These are phyloP conservation scores for Neodidymelliopsis sp. DNA, from an alignment of 2,329 filamentous ascomycete genomes.

Conservation along the genomic window DNA sequence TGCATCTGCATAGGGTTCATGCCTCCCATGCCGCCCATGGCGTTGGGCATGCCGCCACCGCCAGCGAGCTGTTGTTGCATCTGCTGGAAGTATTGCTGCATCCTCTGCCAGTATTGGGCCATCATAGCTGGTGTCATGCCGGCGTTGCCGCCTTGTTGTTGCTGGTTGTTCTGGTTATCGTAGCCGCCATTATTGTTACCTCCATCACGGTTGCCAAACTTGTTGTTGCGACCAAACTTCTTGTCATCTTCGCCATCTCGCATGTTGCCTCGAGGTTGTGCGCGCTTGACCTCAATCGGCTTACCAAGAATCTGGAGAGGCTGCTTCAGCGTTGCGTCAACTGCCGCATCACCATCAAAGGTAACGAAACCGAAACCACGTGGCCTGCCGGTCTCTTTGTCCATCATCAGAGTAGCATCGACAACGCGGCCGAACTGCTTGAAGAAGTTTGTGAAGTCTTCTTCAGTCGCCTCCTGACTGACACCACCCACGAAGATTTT, in stretches of 20 bases:
- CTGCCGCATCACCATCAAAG: slow-evolving; percentile 93
- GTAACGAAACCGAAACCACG: slow-evolving; percentile 98
- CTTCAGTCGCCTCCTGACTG: slow-evolving; percentile 94
- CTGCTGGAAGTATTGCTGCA: slow-evolving; percentile 96
- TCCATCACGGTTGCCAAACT: slow-evolving; percentile 48
- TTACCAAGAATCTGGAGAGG: slow-evolving; percentile 94
- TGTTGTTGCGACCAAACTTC: slow-evolving; percentile 48
- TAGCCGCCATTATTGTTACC: slow-evolving; percentile 44
- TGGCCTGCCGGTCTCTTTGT: slow-evolving; percentile 97
- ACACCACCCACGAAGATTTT: slow-evolving; percentile 99
- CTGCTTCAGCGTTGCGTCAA: slow-evolving; percentile 85
- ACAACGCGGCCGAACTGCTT: slow-evolving; percentile 95
- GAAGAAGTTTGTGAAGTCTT: slow-evolving; percentile 96
- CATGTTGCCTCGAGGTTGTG: slow-evolving; percentile 92
- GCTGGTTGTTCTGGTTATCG: slow-evolving; percentile 57
- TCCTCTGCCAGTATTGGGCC: slow-evolving; percentile 97
- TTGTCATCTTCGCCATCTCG: slow-evolving; percentile 83
- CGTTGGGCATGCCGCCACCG: slow-evolving; percentile 46
- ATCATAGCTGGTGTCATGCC: slow-evolving; percentile 96
- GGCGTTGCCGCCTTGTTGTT: slow-evolving; percentile 49
- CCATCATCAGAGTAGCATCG: slow-evolving; percentile 99
- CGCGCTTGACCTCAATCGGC: slow-evolving; percentile 97
- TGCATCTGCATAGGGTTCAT: slow-evolving; percentile 67
- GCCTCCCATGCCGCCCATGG: slow-evolving; percentile 58
- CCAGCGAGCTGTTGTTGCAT: slow-evolving; percentile 90